Evolutionary conservation across 768 basidiomycete genomes (phyloP), one percentile per base, ranked within the genome.

Genomic region (Pisolithus tinctorius): DNA sequence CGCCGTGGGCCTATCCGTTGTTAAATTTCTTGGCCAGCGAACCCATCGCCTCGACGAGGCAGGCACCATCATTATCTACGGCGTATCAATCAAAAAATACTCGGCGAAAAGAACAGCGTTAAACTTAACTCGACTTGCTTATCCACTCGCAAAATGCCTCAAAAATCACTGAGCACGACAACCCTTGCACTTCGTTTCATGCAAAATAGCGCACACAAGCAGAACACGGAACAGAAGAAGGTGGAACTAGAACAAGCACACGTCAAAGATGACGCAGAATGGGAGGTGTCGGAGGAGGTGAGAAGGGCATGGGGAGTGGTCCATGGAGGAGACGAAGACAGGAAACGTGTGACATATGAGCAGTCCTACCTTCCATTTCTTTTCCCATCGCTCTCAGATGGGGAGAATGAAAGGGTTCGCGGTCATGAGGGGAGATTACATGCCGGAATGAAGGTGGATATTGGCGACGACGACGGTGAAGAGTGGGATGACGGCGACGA

Each of bases 111-210:
- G 34, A 34, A 31, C 30, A 31, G 30, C 7, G 9, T 31, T 10
- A 10, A 31, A 31, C 30, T 10, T 11, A 14, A 34, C 13, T 34
- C 20, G 20, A 20, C 20, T 20, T 20, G 20, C 20, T 14, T 20
- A 43, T 16, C 16, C 29, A 29, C 42, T 27, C 20, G 10, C 51
- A 42, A 51, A n/a, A 45, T 20, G 36, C 14, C 39, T 16, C 47
- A 27, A 29, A 83, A 81, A 64, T 71, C 74, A 3, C 71, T 86
- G 36, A 86, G 84, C 64, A 76, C 73, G 26, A 75, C 82, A 27
- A 85, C 84, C 0, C 71, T 86, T 8, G 78, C 79, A 57, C 73
- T 87, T 41, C 77, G 79, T 2, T 86, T 86, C 62, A 86, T 86
- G 84, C 84, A 84, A 63, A 84, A 83, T 67, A 80, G 83, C 0